Percentiles rank a stretch among this genome's conserved stretches.
Evolutionary conservation across 257 asterid species (phyloP).

Genomic region (Solanum sejunctum): DNA sequence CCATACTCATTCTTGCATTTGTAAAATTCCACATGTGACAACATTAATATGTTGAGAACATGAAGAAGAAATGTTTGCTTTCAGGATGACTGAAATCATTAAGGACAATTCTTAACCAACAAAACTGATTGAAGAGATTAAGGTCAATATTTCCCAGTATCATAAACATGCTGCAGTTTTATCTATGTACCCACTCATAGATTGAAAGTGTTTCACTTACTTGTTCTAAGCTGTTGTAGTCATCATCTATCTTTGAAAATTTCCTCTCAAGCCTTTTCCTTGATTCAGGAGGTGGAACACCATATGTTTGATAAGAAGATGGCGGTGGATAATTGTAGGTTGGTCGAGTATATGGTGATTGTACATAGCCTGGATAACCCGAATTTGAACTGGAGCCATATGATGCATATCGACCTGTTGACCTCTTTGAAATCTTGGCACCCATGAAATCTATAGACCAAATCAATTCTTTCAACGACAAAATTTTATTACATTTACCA

Average conservation of each 20-base stretch:
- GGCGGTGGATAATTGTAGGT: slow-evolving; percentile 36
- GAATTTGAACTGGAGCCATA: slow-evolving; percentile 56
- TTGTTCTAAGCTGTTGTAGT: slow-evolving; percentile 67
- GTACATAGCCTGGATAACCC: slow-evolving; percentile 33
- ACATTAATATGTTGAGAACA: not conserved
- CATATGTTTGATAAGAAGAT: slow-evolving; percentile 32
- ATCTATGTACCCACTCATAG: not conserved
- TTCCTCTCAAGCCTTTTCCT: slow-evolving; percentile 61
- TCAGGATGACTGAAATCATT: not conserved
- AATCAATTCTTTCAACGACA: not conserved
- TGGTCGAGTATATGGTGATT: slow-evolving; percentile 44
- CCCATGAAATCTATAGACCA: slow-evolving; percentile 41
- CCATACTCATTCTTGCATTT: not conserved
- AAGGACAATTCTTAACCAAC: not conserved
- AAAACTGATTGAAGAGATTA: not conserved
- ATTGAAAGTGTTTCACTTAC: slow-evolving; percentile 10
- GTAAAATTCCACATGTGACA: not conserved
- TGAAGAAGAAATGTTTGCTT: not conserved
- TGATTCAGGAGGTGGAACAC: slow-evolving; percentile 45
- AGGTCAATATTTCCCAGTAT: not conserved
- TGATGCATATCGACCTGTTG: slow-evolving; percentile 64
- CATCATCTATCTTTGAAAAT: slow-evolving; percentile 76
- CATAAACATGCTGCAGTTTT: not conserved
- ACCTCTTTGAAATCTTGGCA: slow-evolving; percentile 58
- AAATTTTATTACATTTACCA: not conserved